Conservation (phyloP, 2,329 filamentous ascomycete genomes). For the Domatiomyces globalis region DNA sequence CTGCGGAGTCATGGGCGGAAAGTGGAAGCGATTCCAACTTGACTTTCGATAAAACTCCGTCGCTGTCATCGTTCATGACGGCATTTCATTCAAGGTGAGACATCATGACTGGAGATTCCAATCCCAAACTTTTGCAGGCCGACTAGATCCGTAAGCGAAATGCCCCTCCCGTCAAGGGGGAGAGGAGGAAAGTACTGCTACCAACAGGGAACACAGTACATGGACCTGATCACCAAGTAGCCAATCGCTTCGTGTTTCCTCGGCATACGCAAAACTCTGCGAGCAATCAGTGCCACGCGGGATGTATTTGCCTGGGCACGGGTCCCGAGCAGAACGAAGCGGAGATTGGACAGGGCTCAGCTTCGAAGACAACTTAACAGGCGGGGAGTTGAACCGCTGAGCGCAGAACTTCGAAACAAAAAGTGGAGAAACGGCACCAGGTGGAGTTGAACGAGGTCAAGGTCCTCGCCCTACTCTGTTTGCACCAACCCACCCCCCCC, state of each 20-base stretch:
- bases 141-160: not conserved
- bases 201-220: not conserved
- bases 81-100: conserved; percentile 1
- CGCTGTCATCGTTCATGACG: not conserved
- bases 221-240: not conserved
- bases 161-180: not conserved
- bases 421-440: not conserved
- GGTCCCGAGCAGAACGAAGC: not conserved
- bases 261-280: not conserved
- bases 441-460: not conserved
- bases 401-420: not conserved
- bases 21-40: conserved; percentile 36
- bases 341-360: not conserved
- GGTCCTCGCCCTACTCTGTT: not conserved
- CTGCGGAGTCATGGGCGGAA: conserved; percentile 30
- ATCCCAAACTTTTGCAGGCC: not conserved
- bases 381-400: not conserved
- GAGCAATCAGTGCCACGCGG: not conserved
- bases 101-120: not conserved
- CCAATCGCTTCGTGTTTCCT: conserved; percentile 1
- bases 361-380: not conserved
- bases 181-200: not conserved
- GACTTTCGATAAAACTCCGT: conserved; percentile 28
- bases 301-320: not conserved
- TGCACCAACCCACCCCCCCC: not conserved